These are phyloP conservation scores for Mycena alexandri DNA, from an alignment of 768 basidiomycete species.

Conservation along the genomic window DNA sequence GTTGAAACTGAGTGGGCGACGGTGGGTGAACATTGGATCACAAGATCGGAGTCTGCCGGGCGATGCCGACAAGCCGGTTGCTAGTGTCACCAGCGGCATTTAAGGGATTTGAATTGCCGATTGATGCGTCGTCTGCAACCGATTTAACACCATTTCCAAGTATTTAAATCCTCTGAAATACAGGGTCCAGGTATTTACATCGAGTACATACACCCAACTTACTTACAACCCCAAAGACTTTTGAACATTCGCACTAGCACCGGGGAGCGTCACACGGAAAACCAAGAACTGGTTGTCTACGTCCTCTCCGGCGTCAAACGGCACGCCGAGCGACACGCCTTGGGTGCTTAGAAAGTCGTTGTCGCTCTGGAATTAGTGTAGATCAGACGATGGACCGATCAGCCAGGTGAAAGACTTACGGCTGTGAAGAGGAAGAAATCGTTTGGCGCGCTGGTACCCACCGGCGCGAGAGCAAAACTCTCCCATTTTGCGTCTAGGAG, in stretches of 20 bases:
- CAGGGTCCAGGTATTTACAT: background rate
- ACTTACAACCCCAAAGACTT: conserved; percentile 14
- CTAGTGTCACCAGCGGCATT: too few relatives aligned
- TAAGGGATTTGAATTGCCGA: too few relatives aligned
- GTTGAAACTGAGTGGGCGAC: too few relatives aligned
- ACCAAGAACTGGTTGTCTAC: conserved; percentile 76
- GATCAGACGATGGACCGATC: background rate
- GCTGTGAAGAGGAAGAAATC: conserved; percentile 78
- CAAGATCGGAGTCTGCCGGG: too few relatives aligned
- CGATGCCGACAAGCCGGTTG: too few relatives aligned
- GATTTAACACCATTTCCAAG: too few relatives aligned
- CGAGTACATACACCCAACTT: background rate
- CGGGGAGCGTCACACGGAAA: conserved; percentile 69
- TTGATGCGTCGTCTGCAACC: too few relatives aligned
- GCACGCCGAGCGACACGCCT: conserved; percentile 63
- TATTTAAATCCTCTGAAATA: background rate
- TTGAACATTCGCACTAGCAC: conserved; percentile 36
- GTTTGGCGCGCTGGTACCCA: conserved; percentile 63
- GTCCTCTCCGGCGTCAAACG: conserved; percentile 67
- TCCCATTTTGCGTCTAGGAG: conserved; percentile 80
- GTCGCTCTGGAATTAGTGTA: conserved; percentile 57
- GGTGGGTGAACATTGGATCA: too few relatives aligned
- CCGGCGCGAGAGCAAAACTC: conserved; percentile 69
- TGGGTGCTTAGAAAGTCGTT: conserved; percentile 73
- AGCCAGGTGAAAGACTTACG: conserved; percentile 57